phyloP scores from a whole-genome alignment of 148 eudicot genomes.

The Diospyros kaki region DNA sequence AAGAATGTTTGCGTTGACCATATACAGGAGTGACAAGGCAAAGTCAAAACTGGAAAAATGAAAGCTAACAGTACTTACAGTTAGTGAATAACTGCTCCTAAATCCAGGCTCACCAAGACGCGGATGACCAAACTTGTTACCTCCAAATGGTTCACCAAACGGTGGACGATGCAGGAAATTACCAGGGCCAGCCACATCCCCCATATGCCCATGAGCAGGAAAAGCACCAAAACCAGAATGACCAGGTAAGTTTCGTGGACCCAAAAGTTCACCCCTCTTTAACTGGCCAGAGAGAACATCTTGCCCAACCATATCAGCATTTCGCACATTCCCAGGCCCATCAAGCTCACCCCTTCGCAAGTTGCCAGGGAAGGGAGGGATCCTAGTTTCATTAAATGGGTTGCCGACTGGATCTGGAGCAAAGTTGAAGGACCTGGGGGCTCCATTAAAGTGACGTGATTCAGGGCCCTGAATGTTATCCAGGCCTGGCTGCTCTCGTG shows the following conservation, averaged over 20 bases:
- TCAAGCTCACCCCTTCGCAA: constrained; percentile 56
- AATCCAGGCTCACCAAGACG: constrained; percentile 68
- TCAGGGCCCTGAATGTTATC: constrained; percentile 44
- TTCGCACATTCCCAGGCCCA: constrained; percentile 31
- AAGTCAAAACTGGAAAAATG: not conserved
- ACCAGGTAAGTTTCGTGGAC: constrained; percentile 33
- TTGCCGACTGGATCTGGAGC: constrained; percentile 45
- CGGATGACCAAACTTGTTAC: constrained; percentile 47
- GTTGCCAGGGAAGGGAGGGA: constrained; percentile 44
- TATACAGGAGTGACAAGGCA: not conserved
- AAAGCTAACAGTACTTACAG: constrained; percentile 39
- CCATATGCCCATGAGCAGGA: constrained; percentile 41
- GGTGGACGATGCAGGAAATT: constrained; percentile 45
- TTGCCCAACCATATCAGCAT: constrained; percentile 34
- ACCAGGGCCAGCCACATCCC: constrained; percentile 51
- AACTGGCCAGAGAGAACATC: constrained; percentile 41
- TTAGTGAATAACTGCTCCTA: constrained; percentile 47
- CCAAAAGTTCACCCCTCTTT: constrained; percentile 50
- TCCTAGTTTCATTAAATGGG: constrained; percentile 44
- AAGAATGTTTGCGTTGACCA: not conserved
- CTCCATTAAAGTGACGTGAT: constrained; percentile 42
- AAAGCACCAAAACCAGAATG: constrained; percentile 50
- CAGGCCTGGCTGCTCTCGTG: constrained; percentile 23
- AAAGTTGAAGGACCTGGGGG: constrained; percentile 35
- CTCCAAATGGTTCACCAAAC: constrained; percentile 53